These are phyloP conservation scores for Xylaria sp. DNA, from an alignment of 2,329 filamentous ascomycete genomes.

Conservation along the genomic window DNA sequence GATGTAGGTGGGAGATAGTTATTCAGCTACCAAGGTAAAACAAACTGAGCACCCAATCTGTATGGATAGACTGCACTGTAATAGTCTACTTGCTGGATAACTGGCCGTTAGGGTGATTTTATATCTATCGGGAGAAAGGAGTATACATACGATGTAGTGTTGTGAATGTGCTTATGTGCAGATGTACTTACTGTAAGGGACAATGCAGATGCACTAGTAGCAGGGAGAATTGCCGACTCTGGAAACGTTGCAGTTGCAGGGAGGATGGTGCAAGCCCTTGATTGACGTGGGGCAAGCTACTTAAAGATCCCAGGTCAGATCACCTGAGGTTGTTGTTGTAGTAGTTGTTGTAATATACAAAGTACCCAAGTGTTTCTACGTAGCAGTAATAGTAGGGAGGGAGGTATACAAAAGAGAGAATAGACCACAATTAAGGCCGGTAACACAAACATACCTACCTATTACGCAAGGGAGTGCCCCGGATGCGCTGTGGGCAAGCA, in stretches of 20 bases:
- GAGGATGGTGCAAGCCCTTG: slow-evolving; percentile 29
- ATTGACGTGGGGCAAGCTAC: slow-evolving; percentile 23
- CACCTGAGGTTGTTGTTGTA: not conserved
- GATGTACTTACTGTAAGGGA: slow-evolving; percentile 1
- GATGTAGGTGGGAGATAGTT: not conserved
- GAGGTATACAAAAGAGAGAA: too few relatives aligned
- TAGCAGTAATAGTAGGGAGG: too few relatives aligned
- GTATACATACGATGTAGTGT: not conserved
- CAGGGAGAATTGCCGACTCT: slow-evolving; percentile 46
- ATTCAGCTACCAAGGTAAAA: not conserved
- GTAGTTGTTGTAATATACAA: not conserved
- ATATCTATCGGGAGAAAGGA: slow-evolving; percentile 2
- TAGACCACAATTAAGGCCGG: not conserved
- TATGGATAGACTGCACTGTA: not conserved
- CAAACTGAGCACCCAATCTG: not conserved
- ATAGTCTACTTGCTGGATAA: not conserved
- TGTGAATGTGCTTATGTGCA: slow-evolving; percentile 10
- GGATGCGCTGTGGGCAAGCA: not conserved
- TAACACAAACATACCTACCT: not conserved
- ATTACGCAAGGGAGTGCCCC: not conserved
- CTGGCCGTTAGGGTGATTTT: slow-evolving; percentile 5
- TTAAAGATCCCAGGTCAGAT: slow-evolving; percentile 17
- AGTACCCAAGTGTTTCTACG: not conserved
- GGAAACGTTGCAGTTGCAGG: slow-evolving; percentile 47
- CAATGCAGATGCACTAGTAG: slow-evolving; percentile 4